phyloP scores from a whole-genome alignment of 164 flowering plant genomes.

The Houttuynia cordata region DNA sequence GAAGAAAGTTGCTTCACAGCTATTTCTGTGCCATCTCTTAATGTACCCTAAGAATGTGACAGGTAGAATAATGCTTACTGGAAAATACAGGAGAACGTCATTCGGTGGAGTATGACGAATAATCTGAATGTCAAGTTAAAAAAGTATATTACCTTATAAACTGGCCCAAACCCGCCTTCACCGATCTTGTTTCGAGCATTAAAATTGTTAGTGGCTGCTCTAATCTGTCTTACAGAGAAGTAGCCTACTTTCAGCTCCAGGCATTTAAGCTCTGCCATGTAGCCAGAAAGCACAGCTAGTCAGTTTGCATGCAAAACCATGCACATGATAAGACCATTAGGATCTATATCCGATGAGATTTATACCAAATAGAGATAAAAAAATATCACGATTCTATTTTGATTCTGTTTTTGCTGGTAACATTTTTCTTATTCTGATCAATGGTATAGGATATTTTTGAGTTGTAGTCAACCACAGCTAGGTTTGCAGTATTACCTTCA shows the following conservation, averaged over 20 bases:
- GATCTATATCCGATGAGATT: neutral
- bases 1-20: conserved; percentile 64
- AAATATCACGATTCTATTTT: no score
- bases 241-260: neutral
- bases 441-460: no score
- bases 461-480: neutral
- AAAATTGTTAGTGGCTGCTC: neutral
- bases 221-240: neutral
- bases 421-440: no score
- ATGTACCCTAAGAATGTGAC: conserved; percentile 5
- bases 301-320: no score
- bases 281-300: neutral
- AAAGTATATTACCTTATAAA: conserved; percentile 1
- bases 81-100: no score
- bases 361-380: neutral
- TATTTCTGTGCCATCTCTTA: conserved; percentile 39
- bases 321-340: no score
- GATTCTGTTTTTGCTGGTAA: neutral
- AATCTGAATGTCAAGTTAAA: no score
- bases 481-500: neutral
- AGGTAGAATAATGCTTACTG: no score
- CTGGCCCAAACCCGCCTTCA: conserved; percentile 2
- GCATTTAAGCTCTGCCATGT: neutral
- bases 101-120: no score
- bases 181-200: neutral